Conservation (phyloP, 2,329 filamentous ascomycete species). For the Claviceps digitariae region DNA sequence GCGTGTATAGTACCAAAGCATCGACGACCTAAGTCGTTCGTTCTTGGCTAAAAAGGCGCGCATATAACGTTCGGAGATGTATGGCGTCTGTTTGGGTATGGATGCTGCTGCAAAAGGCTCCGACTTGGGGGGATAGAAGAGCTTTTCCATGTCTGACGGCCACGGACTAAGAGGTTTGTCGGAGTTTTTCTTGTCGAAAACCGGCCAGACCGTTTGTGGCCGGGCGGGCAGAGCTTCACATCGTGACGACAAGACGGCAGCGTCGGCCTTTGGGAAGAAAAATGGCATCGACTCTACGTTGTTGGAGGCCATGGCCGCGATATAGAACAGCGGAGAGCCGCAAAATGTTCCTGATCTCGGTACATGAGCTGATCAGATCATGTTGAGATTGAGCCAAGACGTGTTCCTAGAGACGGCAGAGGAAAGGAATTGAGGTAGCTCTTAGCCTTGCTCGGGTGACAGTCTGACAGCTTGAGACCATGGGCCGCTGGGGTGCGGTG, state of each 20-base stretch:
- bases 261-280: not conserved
- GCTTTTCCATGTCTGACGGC: not conserved
- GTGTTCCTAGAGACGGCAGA: not conserved
- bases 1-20: constrained; percentile 31
- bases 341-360: too few relatives aligned
- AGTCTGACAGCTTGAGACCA: not conserved
- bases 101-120: constrained; percentile 7
- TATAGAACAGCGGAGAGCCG: not conserved
- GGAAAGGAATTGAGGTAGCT: not conserved
- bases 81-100: constrained; percentile 5
- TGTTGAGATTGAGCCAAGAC: not conserved
- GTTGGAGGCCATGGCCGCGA: not conserved
- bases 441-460: not conserved
- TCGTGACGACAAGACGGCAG: not conserved
- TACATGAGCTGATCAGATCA: not conserved
- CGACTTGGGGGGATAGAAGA: constrained; percentile 4
- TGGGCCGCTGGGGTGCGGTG: not conserved
- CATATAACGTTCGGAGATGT: constrained; percentile 9
- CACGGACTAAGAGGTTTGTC: not conserved
- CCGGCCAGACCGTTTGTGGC: not conserved
- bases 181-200: not conserved
- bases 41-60: constrained; percentile 14
- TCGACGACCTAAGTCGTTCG: constrained; percentile 16
- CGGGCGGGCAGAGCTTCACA: not conserved
- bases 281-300: not conserved